Conservation (phyloP, 2,329 filamentous ascomycete genomes). For the Exophiala sp. region DNA sequence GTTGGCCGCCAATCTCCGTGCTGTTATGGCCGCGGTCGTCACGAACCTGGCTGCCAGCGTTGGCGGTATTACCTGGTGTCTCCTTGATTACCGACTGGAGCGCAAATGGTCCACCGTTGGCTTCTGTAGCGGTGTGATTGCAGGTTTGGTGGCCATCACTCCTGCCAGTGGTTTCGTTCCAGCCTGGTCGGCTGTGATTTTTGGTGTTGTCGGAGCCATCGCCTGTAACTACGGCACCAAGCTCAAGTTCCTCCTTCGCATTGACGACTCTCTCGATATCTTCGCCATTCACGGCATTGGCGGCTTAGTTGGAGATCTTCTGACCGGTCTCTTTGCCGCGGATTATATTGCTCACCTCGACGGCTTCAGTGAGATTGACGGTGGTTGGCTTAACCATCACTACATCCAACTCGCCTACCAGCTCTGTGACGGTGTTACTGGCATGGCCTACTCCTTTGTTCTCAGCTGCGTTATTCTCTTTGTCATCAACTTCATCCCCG, state of each 20-base stretch:
- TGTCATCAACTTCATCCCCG: slow-evolving; percentile 53
- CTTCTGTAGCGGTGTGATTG: slow-evolving; percentile 85
- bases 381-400: slow-evolving; percentile 49
- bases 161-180: slow-evolving; percentile 82
- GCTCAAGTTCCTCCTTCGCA: slow-evolving; percentile 47
- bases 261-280: slow-evolving; percentile 56
- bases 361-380: slow-evolving; percentile 52
- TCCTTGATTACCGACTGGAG: slow-evolving; percentile 82
- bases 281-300: slow-evolving; percentile 56
- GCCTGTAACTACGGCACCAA: slow-evolving; percentile 46
- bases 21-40: slow-evolving; percentile 78
- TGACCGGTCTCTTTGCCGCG: slow-evolving; percentile 55
- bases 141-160: slow-evolving; percentile 81
- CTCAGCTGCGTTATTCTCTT: slow-evolving; percentile 50
- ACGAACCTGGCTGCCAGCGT: slow-evolving; percentile 80
- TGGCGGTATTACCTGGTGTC: slow-evolving; percentile 81
- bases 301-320: slow-evolving; percentile 52
- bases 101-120: slow-evolving; percentile 89
- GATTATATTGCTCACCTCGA: slow-evolving; percentile 48
- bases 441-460: slow-evolving; percentile 51
- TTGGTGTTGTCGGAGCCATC: slow-evolving; percentile 49
- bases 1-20: slow-evolving; percentile 71
- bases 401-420: slow-evolving; percentile 53
- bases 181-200: slow-evolving; percentile 52
- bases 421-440: slow-evolving; percentile 52